phyloP scores from a whole-genome alignment of 1,139 yeast genomes.

The Taphrina betulina region DNA sequence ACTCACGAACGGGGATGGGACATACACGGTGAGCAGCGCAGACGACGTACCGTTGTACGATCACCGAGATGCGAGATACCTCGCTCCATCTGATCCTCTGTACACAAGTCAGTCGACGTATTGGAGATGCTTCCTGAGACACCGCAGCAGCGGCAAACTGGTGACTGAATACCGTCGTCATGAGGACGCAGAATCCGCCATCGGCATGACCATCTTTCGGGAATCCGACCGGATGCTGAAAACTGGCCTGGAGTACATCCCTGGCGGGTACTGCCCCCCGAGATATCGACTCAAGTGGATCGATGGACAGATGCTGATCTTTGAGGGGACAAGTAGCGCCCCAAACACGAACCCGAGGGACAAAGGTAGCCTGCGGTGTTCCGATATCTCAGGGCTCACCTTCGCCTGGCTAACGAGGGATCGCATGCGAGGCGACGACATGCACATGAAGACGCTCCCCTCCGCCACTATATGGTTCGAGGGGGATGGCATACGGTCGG shows the following conservation, averaged over 20 bases:
- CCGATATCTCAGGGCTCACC: not conserved
- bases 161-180: slow-evolving; percentile 4
- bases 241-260: not conserved
- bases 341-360: slow-evolving; percentile 3
- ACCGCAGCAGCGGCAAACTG: not conserved
- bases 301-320: not conserved
- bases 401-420: slow-evolving; percentile 16
- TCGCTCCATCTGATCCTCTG: not conserved
- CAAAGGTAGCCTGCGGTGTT: slow-evolving; percentile 5
- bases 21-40: not conserved
- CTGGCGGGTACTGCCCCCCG: not conserved
- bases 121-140: slow-evolving; percentile 8
- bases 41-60: slow-evolving; percentile 3
- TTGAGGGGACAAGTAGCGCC: slow-evolving; percentile 7
- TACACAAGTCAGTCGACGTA: not conserved
- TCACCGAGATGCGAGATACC: slow-evolving; percentile 1
- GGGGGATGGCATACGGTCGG: not conserved
- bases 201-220: not conserved
- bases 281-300: slow-evolving; percentile 1
- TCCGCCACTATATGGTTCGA: slow-evolving; percentile 16
- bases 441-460: not conserved
- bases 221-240: not conserved
- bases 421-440: not conserved
- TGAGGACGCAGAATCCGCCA: not conserved
- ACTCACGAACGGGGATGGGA: not conserved